Evolutionary conservation across 2,329 filamentous ascomycete species (phyloP), one percentile per base, ranked within the genome.

Genomic region (Talaromyces sp.): DNA sequence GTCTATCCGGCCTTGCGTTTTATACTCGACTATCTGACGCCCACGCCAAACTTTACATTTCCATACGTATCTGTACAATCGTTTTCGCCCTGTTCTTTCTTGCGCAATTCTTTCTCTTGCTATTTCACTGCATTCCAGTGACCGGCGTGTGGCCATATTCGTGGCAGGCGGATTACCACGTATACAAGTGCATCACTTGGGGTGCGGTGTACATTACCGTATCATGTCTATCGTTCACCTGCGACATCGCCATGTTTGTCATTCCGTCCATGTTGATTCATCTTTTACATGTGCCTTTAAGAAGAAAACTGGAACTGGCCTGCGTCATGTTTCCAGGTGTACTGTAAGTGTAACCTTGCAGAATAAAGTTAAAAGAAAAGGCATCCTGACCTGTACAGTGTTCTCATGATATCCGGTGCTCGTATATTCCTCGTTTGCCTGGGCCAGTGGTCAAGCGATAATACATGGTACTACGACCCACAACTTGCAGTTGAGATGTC

Each of bases 201-300:
- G 83, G 83, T 0, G 64, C 83, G 2, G 82, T 85, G 0, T 85
- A 85, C 67, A 79, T 80, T 10, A 80, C 83, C 22, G 85, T 84
- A 69, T 84, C 82, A 11, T 76, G 74, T 0, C 72, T 85, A 3
- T 85, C 82, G 0, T 72, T 85, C 10, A 66, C 83, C 0, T 84
- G 82, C 70, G 83, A 85, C 62, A 67, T 85, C 59, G 66, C 84
- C 14, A 74, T 85, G 45, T 85, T 85, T 66, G 76, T 79, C 3
- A 83, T 85, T 57, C 83, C 83, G 0, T 73, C 82, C 19, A 79
- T 81, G 7, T 81, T 85, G 74, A 76, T 85, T 43, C 73, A 75
- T 33, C 75, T 78, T 9, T 69, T 85, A 49, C 80, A 83, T 58
- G 78, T 84, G 72, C 76, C 76, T 0, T 70, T 73, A 3, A 75